Conservation (phyloP, 495 filamentous ascomycete species). For the Talaromyces borbonicus region DNA sequence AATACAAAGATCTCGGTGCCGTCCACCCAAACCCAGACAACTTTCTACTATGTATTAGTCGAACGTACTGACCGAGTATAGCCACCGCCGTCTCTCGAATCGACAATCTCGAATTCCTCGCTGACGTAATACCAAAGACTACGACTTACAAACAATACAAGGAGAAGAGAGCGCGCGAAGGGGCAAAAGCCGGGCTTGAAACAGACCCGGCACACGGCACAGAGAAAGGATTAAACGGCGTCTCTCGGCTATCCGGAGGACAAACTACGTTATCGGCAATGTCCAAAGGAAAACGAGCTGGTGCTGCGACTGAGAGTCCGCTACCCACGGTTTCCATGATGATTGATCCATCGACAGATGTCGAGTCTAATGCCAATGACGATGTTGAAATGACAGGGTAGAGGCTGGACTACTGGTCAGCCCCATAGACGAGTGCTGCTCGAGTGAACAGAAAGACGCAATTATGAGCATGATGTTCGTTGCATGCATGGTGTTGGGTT, state of each 20-base stretch:
- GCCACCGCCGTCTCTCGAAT: slow-evolving; percentile 80
- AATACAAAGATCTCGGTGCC: slow-evolving; percentile 86
- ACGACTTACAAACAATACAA: slow-evolving; percentile 72
- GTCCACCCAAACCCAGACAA: slow-evolving; percentile 2
- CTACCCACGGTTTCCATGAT: slow-evolving; percentile 18
- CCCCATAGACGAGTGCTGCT: too few species aligned
- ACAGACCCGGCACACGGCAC: slow-evolving; percentile 37
- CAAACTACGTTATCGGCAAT: neutral
- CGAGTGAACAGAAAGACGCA: neutral
- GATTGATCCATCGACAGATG: slow-evolving; percentile 22
- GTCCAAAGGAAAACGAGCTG: neutral
- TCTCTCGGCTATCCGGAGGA: neutral
- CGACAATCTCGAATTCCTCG: slow-evolving; percentile 91
- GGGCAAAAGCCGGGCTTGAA: slow-evolving; percentile 28
- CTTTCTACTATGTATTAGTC: neutral
- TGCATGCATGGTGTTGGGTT: neutral
- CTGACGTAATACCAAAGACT: slow-evolving; percentile 83
- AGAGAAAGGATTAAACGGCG: slow-evolving; percentile 24
- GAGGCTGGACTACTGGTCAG: too few species aligned
- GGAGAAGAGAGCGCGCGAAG: slow-evolving; percentile 45
- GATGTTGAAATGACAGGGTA: slow-evolving; percentile 53
- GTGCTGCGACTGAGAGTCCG: neutral
- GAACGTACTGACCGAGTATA: slow-evolving; percentile 17
- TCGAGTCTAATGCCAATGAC: slow-evolving; percentile 15
- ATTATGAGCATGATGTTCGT: neutral